These are phyloP conservation scores for Prunus yedoensis DNA, from an alignment of 331 rosid genomes.

Conservation along the genomic window DNA sequence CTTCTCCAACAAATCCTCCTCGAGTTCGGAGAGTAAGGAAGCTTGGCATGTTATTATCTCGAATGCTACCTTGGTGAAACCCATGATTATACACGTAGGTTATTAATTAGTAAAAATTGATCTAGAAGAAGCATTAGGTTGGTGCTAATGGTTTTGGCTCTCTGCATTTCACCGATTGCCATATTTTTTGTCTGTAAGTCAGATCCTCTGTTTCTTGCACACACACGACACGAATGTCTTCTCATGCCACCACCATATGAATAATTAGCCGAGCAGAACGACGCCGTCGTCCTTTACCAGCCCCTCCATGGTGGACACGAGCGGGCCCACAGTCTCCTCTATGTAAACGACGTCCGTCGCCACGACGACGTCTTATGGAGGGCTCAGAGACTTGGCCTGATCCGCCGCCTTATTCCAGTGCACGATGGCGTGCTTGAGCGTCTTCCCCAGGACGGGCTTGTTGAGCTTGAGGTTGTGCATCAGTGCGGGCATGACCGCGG, in stretches of 20 bases:
- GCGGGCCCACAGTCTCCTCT: constrained; percentile 59
- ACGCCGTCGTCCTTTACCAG: constrained; percentile 57
- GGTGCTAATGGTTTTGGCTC: too few species aligned
- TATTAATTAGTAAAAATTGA: too few species aligned
- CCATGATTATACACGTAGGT: too few species aligned
- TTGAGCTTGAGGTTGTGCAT: constrained; percentile 76
- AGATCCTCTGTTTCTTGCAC: too few species aligned
- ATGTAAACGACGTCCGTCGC: constrained; percentile 91
- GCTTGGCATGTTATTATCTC: too few species aligned
- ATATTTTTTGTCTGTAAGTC: too few species aligned
- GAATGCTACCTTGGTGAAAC: too few species aligned
- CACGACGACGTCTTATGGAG: constrained; percentile 59
- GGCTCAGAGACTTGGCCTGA: constrained; percentile 60
- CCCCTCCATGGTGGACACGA: constrained; percentile 65
- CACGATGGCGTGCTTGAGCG: constrained; percentile 64
- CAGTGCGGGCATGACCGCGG: constrained; percentile 93
- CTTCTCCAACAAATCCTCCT: too few species aligned
- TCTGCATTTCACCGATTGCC: too few species aligned
- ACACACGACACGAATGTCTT: neutral
- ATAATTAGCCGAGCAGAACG: constrained; percentile 63
- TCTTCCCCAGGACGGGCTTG: constrained; percentile 59
- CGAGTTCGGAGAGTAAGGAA: too few species aligned
- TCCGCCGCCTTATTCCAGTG: constrained; percentile 66
- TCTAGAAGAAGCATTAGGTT: too few species aligned
- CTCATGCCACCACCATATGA: neutral